Evolutionary conservation across 2,329 filamentous ascomycete genomes (phyloP).

Genomic region (Colletotrichum orchidophilum): DNA sequence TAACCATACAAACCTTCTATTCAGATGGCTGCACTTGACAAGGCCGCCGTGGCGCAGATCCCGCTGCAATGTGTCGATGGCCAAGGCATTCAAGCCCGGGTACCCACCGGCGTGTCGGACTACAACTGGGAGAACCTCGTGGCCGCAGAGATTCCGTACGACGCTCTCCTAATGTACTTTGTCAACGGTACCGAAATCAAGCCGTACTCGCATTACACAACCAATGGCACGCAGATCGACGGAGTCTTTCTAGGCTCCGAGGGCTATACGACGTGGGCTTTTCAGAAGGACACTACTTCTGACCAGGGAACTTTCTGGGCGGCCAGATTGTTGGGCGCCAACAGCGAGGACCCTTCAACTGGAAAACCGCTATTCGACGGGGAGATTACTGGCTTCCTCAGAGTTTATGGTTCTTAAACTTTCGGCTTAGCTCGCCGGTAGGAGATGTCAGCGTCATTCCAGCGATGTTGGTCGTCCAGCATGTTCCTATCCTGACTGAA

Average conservation of each 20-base stretch:
- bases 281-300: background rate
- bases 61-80: constrained; percentile 11
- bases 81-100: background rate
- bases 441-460: background rate
- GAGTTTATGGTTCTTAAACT: constrained; percentile 4
- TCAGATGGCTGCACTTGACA: constrained; percentile 16
- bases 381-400: constrained; percentile 7
- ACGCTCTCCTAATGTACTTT: constrained; percentile 15
- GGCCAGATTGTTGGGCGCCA: constrained; percentile 8
- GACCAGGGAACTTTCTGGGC: background rate
- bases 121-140: constrained; percentile 19
- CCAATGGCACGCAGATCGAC: background rate
- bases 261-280: constrained; percentile 1
- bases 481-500: background rate
- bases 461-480: background rate
- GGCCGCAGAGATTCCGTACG: constrained; percentile 12
- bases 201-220: constrained; percentile 6
- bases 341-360: background rate
- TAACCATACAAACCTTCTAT: background rate
- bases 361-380: constrained; percentile 13
- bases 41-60: background rate
- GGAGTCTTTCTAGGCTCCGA: constrained; percentile 12
- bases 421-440: background rate
- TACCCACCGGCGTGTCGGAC: constrained; percentile 1
- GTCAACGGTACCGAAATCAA: background rate